Evolutionary conservation across 2,329 filamentous ascomycete genomes (phyloP), one percentile per base, ranked within the genome.

Genomic region (Cylindrodendrum hubeiense): DNA sequence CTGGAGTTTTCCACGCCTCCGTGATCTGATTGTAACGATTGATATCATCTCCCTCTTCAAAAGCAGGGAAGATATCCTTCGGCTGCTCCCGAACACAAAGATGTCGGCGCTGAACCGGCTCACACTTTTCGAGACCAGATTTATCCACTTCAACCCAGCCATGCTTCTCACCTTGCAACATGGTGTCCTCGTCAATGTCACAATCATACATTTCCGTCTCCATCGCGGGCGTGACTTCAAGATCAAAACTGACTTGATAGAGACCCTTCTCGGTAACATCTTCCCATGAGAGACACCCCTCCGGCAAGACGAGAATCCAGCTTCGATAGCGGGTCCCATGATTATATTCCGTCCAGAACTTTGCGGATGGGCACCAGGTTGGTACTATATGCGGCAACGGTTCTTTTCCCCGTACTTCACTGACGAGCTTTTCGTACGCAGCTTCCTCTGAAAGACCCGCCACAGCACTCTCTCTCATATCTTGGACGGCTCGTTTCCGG

Each of bases 351-450:
- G 13, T 3, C 22, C 50, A 59, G 15, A 63, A 69, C 2, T 24
- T 65, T 3, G 41, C 26, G 2, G 64, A 63, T 17, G 34, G 1
- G 7, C 60, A 65, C 68, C 66, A 70, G 39, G 60, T 58, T 3
- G 68, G 68, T 2, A 70, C 60, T 15, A 70, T 69, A 33, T 70
- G 68, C 12, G 68, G 66, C 19, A 65, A 46, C 7, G 68, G 68
- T 17, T 70, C 68, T 8, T 26, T 60, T 12, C 68, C 66, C 8
- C 54, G 57, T 2, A 69, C 22, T n/a, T 67, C 47, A 2, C 26
- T 34, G 1, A 44, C 21, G 13, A 70, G n/a, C 39, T 24, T 59
- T 44, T 69, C 60, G 3, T 53, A n/a, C 1, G 54, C 57, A 4
- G 49, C 58, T 5, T 58, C 60, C 17, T 65, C 54, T 0, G 60